Evolutionary conservation across 2,329 filamentous ascomycete species (phyloP), one percentile per base, ranked within the genome.

Genomic region (Chlorencoelia australis): DNA sequence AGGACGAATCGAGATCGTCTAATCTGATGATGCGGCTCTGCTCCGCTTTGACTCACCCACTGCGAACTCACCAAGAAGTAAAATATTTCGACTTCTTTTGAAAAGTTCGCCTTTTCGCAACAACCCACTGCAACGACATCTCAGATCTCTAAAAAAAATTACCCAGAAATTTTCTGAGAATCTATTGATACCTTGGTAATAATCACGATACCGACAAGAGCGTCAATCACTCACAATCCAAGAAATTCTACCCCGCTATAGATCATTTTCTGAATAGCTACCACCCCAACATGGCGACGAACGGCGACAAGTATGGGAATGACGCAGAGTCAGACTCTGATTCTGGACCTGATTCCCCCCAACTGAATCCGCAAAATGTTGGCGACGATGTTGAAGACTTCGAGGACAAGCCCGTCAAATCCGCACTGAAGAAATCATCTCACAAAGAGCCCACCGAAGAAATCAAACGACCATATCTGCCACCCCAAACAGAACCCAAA

Each of bases 401-500:
- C 32, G 58, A 63, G 24, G 69, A 79, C 53, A 79, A 83, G 69
- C 73, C 75, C 39, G 63, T 78, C 56, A 94, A 94, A 73, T 84
- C 88, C 30, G 79, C 85, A 17, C 67, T 96, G 64, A 95, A 95
- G 73, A 87, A 87, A 65, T 71, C 65, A 25, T 64, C 78, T 48
- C 64, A 67, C 34, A 64, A 66, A 32, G 65, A 66, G 42, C 66
- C 71, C 42, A 66, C 71, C 37, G 68, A 72, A 41, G 69, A 68
- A 41, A 64, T 76, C 38, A 69, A 74, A 54, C 67, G 73, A 53
- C 79, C 80, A 47, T 67, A 69, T 45, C 70, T 86, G 40, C 91
- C 91, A 53, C 84, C 87, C 52, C 91, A 98, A 69, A 94, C 91
- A 49, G 84, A 98, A 51, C 86, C 91, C 54, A 78, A 82, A 60